phyloP scores from a whole-genome alignment of 768 basidiomycete genomes.

The Pleurotus platypus region DNA sequence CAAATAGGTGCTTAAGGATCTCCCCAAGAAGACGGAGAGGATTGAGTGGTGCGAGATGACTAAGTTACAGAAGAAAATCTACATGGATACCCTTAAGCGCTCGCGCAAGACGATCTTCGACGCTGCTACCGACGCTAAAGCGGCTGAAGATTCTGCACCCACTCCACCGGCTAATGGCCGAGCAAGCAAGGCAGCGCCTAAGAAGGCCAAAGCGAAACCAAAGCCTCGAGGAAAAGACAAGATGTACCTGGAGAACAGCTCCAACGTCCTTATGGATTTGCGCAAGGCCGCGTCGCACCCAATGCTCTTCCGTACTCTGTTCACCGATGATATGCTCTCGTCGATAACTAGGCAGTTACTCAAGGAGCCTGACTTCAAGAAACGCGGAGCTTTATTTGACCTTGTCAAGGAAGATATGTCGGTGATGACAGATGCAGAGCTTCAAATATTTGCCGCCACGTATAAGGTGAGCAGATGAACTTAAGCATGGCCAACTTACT shows the following conservation, averaged over 20 bases:
- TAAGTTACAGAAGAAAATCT: conserved; percentile 73
- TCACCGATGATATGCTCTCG: conserved; percentile 71
- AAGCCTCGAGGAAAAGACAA: conserved; percentile 55
- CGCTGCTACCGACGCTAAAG: conserved; percentile 19
- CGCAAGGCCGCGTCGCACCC: conserved; percentile 96
- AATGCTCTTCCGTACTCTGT: conserved; percentile 87
- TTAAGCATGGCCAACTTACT: not conserved
- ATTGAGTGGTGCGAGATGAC: conserved; percentile 98
- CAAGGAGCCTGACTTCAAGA: conserved; percentile 90
- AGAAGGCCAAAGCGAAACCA: conserved; percentile 39
- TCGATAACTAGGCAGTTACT: conserved; percentile 78
- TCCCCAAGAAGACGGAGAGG: conserved; percentile 89
- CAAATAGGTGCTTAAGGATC: conserved; percentile 79
- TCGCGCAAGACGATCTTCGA: conserved; percentile 80
- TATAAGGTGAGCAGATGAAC: conserved; percentile 64
- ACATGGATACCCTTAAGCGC: conserved; percentile 79
- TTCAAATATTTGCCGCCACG: conserved; percentile 79
- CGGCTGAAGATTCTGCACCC: conserved; percentile 18
- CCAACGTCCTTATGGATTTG: conserved; percentile 96
- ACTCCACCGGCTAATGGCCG: conserved; percentile 20
- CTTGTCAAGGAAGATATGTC: conserved; percentile 97
- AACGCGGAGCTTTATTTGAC: conserved; percentile 73
- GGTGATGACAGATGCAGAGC: conserved; percentile 96
- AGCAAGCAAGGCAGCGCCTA: conserved; percentile 28
- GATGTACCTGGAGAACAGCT: conserved; percentile 73